Base-by-base conservation (phyloP, 305 asterid species). In the Striga hermonthica region DNA sequence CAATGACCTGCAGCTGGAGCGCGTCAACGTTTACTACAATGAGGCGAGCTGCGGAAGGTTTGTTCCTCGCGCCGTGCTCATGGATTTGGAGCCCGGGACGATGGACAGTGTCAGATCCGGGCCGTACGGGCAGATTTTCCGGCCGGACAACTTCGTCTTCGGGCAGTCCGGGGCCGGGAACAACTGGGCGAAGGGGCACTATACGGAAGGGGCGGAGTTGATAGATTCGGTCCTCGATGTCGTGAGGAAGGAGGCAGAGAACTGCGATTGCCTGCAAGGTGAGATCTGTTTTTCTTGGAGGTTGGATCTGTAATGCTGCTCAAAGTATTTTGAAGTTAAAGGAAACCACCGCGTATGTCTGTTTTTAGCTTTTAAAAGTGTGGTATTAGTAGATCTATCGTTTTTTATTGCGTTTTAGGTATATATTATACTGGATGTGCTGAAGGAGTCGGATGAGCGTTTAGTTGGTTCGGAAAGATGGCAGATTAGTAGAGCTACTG, bases 1-100 rank as follows among this genome's bases (percentile, higher is more conserved):
- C 71, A 77, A 44, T 11, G 82, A 78, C 9, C 75, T 78, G 41
- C 88, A 80, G 54, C 47, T 82, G 31, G 88, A 82, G 80, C 72
- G 88, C 14, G 79, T 82, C 7, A 80, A 80, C 65, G 88, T 82
- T 31, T 82, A 82, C 72, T 82, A 82, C 77, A 82, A 82, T 47
- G 88, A 82, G 38, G 88, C 88, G 5, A 82, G 85, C 67, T 78
- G 88, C 69, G 87, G 87, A 8, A 72, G 87, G 76, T 82, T 75
- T 7, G 87, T 82, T 40, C 87, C 87, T 4, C 88, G 85, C 49
- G 85, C 88, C 14, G 85, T 82, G 55, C 85, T 82, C 66, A 82
- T 82, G 88, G 88, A 82, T 68, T 78, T 82, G 67, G 88, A 82
- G 78, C 88, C 88, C 0, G 88, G 85, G 7, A 82, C 88, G 11